These are phyloP conservation scores for Hanseniaspora thailandica DNA, from an alignment of 805 yeast genomes.

Conservation along the genomic window DNA sequence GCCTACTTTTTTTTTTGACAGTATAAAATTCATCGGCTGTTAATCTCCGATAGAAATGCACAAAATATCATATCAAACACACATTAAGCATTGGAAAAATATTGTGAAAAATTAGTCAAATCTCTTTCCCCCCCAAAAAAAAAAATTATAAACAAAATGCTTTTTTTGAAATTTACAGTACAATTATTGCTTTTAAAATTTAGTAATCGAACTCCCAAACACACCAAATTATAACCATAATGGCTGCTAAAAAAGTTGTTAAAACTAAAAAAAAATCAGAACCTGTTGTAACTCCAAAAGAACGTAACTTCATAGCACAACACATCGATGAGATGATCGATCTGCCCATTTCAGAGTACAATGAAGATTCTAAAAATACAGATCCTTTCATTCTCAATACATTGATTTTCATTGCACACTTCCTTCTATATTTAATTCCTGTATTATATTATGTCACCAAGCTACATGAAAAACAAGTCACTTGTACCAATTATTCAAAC, in stretches of 20 bases:
- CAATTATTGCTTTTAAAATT: too few relatives aligned
- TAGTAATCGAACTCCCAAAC: background rate
- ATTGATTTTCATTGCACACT: background rate
- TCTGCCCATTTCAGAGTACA: constrained; percentile 1
- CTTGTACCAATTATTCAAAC: background rate
- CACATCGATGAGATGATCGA: background rate
- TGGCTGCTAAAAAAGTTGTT: background rate
- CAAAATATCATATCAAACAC: too few relatives aligned
- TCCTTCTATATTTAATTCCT: constrained; percentile 1
- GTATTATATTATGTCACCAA: background rate
- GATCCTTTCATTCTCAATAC: background rate
- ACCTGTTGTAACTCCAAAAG: background rate
- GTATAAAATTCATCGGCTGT: too few relatives aligned
- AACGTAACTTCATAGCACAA: background rate
- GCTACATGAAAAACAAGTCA: background rate
- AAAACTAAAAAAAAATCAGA: background rate
- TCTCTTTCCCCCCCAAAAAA: too few relatives aligned
- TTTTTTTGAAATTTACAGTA: too few relatives aligned
- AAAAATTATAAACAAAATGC: too few relatives aligned
- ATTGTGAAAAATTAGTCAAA: too few relatives aligned
- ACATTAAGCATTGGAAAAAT: too few relatives aligned
- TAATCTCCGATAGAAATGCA: too few relatives aligned
- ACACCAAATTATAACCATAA: background rate
- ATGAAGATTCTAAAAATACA: background rate
- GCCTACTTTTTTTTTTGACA: too few relatives aligned